Base-by-base conservation (phyloP, 371 early-diverging fungal species). In the Mortierella polycephala region DNA sequence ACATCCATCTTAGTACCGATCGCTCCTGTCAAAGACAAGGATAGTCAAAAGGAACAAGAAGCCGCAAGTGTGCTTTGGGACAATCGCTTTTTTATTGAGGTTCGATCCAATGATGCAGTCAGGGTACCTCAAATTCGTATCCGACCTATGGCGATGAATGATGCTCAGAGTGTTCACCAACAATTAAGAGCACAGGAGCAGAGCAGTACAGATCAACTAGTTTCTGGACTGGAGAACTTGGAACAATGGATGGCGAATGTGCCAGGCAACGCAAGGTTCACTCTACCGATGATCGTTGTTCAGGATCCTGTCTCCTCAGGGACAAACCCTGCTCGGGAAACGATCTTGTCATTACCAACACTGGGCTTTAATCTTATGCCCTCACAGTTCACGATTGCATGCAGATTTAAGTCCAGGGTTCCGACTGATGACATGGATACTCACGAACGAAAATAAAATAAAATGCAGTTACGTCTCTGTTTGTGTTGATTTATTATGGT, bases 271-370 rank as follows among this genome's bases (percentile, higher is more conserved):
- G 59, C 57, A 7, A 50, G 68, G 37, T 64, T 57, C 39, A 67
- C 71, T 1, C 64, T 76, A 23, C 77, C 77, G 1, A 58, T 60
- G 9, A 39, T 76, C 44, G 55, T 41, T 6, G 20, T 30, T 45
- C 14, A 45, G 14, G 37, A 14, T 20, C 14, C 30, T 30, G 30
- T 4, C 30, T 30, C 50, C 5, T 18, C 49, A 23, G 30, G 9
- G 42, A 21, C 37, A 14, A 11, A 12, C n/a, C 20, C 13, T 21
- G 37, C 11, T 23, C 37, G 39, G 8, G 62, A 57, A n/a, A 61
- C 46, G 1, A 21, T 75, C 9, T 41, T 75, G 8, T 76, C 76
- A 7, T 21, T 71, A 3, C 77, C 77, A 5, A 64, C 68, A 1
- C 42, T 77, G 10, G 71, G 55, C 2, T 23, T 77, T 8, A 57